Conservation (phyloP, 257 asterid genomes). For the Solanum ossicruentum region DNA sequence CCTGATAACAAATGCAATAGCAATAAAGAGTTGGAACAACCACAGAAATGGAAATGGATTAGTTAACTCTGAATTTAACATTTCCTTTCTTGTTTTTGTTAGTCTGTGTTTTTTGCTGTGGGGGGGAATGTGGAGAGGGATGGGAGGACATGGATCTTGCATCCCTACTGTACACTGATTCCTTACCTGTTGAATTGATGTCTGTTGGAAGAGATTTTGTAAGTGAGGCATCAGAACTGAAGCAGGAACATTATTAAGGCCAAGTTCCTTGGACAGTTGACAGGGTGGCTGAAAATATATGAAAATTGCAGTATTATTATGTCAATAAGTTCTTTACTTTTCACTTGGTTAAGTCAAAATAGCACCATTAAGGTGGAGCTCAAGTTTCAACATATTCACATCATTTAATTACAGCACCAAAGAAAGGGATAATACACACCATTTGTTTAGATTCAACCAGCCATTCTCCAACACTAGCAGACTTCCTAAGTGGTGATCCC, state of each 20-base stretch:
- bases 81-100: not conserved
- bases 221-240: constrained; percentile 89
- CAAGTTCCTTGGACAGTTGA: constrained; percentile 47
- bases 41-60: not conserved
- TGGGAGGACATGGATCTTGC: not conserved
- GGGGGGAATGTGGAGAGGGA: too few species aligned
- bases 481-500: constrained; percentile 86
- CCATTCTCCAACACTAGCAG: constrained; percentile 97
- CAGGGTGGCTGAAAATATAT: constrained; percentile 51
- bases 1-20: constrained; percentile 30
- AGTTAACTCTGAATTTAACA: not conserved
- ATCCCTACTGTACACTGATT: not conserved
- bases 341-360: not conserved
- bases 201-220: constrained; percentile 91
- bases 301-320: not conserved
- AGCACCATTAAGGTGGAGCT: not conserved
- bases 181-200: constrained; percentile 76
- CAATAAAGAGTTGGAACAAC: not conserved
- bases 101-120: not conserved
- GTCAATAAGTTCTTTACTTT: not conserved
- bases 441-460: constrained; percentile 56
- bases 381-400: not conserved
- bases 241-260: constrained; percentile 47
- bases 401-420: constrained; percentile 1
- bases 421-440: constrained; percentile 30